Conservation (phyloP, 257 asterid genomes). For the Eucommia ulmoides region DNA sequence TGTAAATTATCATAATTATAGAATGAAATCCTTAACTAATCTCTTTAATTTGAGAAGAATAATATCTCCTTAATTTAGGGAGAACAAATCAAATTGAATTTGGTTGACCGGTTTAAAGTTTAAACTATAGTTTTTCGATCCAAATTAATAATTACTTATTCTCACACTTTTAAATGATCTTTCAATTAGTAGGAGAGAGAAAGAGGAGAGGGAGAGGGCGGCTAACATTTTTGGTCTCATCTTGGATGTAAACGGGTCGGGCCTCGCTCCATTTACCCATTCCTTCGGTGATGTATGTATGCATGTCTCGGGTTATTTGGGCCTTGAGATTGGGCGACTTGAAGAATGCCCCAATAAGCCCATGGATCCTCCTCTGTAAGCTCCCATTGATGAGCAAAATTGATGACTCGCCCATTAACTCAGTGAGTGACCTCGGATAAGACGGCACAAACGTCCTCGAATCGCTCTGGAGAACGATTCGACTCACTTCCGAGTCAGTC, state of each 20-base stretch:
- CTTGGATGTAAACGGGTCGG: slow-evolving; percentile 55
- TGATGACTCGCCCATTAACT: slow-evolving; percentile 75
- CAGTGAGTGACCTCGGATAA: slow-evolving; percentile 78
- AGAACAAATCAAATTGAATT: too few relatives aligned
- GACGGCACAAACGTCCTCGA: slow-evolving; percentile 63
- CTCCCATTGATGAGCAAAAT: slow-evolving; percentile 64
- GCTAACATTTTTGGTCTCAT: slow-evolving; percentile 60
- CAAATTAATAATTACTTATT: too few relatives aligned
- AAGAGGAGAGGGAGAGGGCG: neutral
- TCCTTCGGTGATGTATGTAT: slow-evolving; percentile 40
- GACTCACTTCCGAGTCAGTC: slow-evolving; percentile 81
- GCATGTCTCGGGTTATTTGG: slow-evolving; percentile 64
- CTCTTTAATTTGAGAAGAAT: too few relatives aligned
- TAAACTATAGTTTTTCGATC: too few relatives aligned
- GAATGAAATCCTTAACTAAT: too few relatives aligned
- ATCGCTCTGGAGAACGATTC: slow-evolving; percentile 70
- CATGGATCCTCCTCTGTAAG: slow-evolving; percentile 74
- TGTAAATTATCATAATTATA: too few relatives aligned
- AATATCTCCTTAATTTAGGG: too few relatives aligned
- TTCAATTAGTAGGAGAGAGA: too few relatives aligned
- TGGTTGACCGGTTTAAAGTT: too few relatives aligned
- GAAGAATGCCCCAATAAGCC: slow-evolving; percentile 64
- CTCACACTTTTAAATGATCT: too few relatives aligned
- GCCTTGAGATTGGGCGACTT: slow-evolving; percentile 54
- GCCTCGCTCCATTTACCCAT: slow-evolving; percentile 61